Evolutionary conservation across 305 asterid genomes (phyloP), one percentile per base, ranked within the genome.

Genomic region (Rubia occidens): DNA sequence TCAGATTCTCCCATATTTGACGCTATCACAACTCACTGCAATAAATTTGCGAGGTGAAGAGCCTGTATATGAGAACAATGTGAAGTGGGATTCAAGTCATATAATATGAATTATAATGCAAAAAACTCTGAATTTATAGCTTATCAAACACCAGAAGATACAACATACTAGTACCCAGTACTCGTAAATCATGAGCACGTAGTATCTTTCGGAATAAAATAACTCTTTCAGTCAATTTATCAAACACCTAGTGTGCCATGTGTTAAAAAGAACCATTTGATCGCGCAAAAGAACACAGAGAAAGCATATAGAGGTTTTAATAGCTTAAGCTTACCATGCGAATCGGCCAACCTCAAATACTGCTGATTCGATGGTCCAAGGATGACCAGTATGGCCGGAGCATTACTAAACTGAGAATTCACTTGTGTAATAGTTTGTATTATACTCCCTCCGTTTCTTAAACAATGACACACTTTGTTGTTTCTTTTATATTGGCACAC

Each of bases 1-100:
- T 68, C 20, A 53, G 47, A 35, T 54, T 54, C 39, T 58, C 72
- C 72, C 72, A 68, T 68, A 14, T n/a, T 21, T 18, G 11, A 5
- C 32, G 11, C 44, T 3, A 66, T 11, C 42, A 24, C 21, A 18
- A 45, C 32, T 37, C n/a, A 21, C 8, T n/a, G 60, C 3, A 55
- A 26, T 18, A 55, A 55, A 21, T 55, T 8, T 18, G 29, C 6
- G 60, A 55, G 32, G 2, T 55, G 29, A 20, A 55, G 29, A 18
- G 29, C 29, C 60, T 55, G 60, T 18, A 55, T 45, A 45, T 45
- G 51, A 45, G 51, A 45, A 45, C 11, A 45, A 45, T 45, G 51
- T 9, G 10, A 45, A 45, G 15, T 45, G 51, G 51, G 51, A 45
- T 45, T 45, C 56, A 51, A 18, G 29, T 54, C 10, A 54, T 6